phyloP scores from a whole-genome alignment of 2,329 filamentous ascomycete genomes.

The Penicillium italicum region DNA sequence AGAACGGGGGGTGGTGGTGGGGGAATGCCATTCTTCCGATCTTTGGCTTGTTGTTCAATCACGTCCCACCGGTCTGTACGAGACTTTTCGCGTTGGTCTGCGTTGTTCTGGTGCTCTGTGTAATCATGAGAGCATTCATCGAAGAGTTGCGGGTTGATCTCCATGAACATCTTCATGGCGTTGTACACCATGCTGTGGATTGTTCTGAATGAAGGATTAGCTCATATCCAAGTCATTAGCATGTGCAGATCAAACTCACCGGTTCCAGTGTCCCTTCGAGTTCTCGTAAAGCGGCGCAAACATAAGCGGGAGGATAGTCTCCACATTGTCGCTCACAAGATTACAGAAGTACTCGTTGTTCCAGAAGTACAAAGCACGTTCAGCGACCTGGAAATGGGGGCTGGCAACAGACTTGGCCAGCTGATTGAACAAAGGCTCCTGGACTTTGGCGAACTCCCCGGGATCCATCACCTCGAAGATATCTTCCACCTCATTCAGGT shows the following conservation, averaged over 20 bases:
- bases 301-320: conserved; percentile 98
- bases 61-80: conserved; percentile 87
- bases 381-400: conserved; percentile 97
- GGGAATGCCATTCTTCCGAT: conserved; percentile 53
- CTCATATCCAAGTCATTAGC: too few relatives aligned
- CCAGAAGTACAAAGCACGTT: conserved; percentile 98
- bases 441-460: conserved; percentile 96
- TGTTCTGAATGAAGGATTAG: conserved; percentile 60
- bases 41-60: conserved; percentile 74
- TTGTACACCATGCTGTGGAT: conserved; percentile 99
- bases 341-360: conserved; percentile 99
- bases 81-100: conserved; percentile 74
- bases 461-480: conserved; percentile 99
- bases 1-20: conserved; percentile 39
- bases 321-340: conserved; percentile 96
- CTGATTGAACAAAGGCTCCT: conserved; percentile 95
- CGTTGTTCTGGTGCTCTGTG: conserved; percentile 90
- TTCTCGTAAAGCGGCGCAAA: conserved; percentile 98
- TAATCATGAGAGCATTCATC: conserved; percentile 99
- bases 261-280: conserved; percentile 98
- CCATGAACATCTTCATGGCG: conserved; percentile 99
- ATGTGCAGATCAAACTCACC: conserved; percentile 54
- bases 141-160: conserved; percentile 97
- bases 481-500: conserved; percentile 96
- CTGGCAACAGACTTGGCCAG: conserved; percentile 96